Evolutionary conservation across 2,329 filamentous ascomycete genomes (phyloP).

Genomic region (Periconia sp.): DNA sequence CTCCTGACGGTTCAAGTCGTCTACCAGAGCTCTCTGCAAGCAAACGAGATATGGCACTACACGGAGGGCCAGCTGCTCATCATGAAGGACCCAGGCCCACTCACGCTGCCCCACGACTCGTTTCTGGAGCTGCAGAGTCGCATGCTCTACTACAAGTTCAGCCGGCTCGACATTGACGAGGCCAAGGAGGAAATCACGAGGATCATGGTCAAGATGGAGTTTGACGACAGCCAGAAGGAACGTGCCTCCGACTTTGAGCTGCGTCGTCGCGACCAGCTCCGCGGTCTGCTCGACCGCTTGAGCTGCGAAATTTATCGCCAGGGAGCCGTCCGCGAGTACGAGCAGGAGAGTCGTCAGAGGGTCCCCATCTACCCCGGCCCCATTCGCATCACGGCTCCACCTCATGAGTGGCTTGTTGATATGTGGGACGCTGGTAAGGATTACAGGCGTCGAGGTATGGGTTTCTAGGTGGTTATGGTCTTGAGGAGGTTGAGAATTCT

Average conservation of each 20-base stretch:
- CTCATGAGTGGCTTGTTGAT: constrained; percentile 27
- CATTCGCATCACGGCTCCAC: constrained; percentile 17
- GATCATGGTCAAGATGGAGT: constrained; percentile 3
- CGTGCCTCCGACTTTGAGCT: not conserved
- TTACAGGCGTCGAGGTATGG: constrained; percentile 16
- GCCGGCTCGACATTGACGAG: constrained; percentile 5
- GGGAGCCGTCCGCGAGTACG: constrained; percentile 23
- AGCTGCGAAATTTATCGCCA: constrained; percentile 21
- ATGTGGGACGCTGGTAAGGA: constrained; percentile 18
- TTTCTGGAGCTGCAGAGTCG: constrained; percentile 27
- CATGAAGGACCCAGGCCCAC: constrained; percentile 22
- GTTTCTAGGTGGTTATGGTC: not conserved
- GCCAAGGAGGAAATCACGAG: constrained; percentile 12
- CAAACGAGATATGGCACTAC: constrained; percentile 24
- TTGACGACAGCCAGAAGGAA: not conserved
- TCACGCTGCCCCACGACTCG: constrained; percentile 18
- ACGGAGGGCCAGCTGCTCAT: constrained; percentile 24
- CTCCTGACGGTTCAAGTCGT: constrained; percentile 28
- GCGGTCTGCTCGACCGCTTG: constrained; percentile 15
- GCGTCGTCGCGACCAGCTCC: constrained; percentile 6
- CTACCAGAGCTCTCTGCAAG: constrained; percentile 23
- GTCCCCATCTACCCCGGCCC: constrained; percentile 28
- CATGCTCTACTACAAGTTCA: constrained; percentile 19
- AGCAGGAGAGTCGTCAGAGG: constrained; percentile 22
- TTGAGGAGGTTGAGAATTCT: too few relatives aligned